A percentile compares a stretch with the other conserved stretches of the same genome.
Conservation (phyloP, 768 basidiomycete genomes). For the Nidularia pulvinata region DNA sequence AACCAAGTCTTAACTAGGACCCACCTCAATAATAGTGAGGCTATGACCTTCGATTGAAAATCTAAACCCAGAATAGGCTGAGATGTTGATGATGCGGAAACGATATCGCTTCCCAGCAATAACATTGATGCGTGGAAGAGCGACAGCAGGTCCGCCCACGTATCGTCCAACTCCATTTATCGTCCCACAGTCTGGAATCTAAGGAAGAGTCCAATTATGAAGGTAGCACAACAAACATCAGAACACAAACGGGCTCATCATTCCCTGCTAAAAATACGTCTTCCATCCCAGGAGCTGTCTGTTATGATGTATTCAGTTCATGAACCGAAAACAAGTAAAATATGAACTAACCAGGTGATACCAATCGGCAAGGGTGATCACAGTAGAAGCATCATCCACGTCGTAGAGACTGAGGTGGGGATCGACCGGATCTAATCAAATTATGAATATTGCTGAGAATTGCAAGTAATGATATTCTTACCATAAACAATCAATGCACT, state of each 20-base stretch:
- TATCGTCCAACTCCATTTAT: constrained; percentile 33
- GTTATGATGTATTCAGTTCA: neutral
- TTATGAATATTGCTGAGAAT: too few relatives aligned
- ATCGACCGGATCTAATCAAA: constrained; percentile 15
- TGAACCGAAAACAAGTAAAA: neutral
- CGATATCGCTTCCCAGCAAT: constrained; percentile 29
- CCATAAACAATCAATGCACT: neutral
- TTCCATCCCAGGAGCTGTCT: neutral
- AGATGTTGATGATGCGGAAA: constrained; percentile 37
- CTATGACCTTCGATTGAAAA: constrained; percentile 26
- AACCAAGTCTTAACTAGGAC: neutral
- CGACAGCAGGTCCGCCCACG: constrained; percentile 17
- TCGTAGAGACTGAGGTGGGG: constrained; percentile 14
- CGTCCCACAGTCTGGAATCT: constrained; percentile 12
- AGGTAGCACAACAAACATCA: neutral
- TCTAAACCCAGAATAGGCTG: constrained; percentile 30
- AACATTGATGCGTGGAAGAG: constrained; percentile 26
- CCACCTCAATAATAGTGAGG: constrained; percentile 29
- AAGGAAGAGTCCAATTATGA: neutral
- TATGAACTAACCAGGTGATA: constrained; percentile 3
- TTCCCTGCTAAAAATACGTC: neutral
- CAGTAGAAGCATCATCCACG: constrained; percentile 6
- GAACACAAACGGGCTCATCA: neutral
- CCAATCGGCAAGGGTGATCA: constrained; percentile 19
- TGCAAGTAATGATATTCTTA: too few relatives aligned